phyloP scores from a whole-genome alignment of 2,329 filamentous ascomycete genomes.

The Colletotrichum siamense region DNA sequence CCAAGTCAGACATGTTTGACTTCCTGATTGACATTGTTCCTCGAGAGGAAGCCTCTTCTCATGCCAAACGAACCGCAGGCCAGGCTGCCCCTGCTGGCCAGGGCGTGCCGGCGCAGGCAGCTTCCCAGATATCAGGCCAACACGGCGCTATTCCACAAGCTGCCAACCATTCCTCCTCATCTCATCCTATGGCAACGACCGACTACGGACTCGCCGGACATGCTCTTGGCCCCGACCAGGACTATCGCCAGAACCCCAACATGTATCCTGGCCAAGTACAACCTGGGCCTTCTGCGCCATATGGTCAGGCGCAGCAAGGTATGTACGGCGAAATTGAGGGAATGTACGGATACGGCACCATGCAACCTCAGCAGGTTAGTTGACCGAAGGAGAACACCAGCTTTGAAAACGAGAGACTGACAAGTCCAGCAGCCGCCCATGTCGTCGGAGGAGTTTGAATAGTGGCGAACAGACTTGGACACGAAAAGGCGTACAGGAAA shows the following conservation, averaged over 20 bases:
- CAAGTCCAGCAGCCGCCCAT: conserved; percentile 42
- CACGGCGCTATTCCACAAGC: conserved; percentile 56
- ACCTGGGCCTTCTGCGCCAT: conserved; percentile 71
- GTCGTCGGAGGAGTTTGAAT: conserved; percentile 52
- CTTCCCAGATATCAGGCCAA: conserved; percentile 58
- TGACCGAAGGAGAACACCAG: neutral
- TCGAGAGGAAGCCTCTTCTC: conserved; percentile 87
- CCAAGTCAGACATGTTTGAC: conserved; percentile 99
- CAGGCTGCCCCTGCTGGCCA: conserved; percentile 49
- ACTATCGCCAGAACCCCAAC: conserved; percentile 78
- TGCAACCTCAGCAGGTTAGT: conserved; percentile 83
- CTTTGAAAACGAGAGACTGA: neutral
- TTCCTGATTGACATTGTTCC: conserved; percentile 99
- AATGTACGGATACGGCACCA: conserved; percentile 84
- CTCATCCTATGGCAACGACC: conserved; percentile 62
- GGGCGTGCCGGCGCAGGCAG: conserved; percentile 33
- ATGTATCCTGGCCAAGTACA: conserved; percentile 87
- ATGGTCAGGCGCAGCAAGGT: conserved; percentile 77
- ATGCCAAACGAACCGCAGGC: conserved; percentile 76
- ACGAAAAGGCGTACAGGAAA: neutral
- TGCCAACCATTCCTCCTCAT: conserved; percentile 57
- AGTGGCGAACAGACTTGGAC: conserved; percentile 18
- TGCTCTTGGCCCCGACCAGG: conserved; percentile 70
- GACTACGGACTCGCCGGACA: conserved; percentile 70
- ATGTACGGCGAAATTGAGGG: conserved; percentile 85